These are phyloP conservation scores for Diophrys appendiculata DNA, from an alignment of 73 alveolate species.

Conservation along the genomic window DNA sequence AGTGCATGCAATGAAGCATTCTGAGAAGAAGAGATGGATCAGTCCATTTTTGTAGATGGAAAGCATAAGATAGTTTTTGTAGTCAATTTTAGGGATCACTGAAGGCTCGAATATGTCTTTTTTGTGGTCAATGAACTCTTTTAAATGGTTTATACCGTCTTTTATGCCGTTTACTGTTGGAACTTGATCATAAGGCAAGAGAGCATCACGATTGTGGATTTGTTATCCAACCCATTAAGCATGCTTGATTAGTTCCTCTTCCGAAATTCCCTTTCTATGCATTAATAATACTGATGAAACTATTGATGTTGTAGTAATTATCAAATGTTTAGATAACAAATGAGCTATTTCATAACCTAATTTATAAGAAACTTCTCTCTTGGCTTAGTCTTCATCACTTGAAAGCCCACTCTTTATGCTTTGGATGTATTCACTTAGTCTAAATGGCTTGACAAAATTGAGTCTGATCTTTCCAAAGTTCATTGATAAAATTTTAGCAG, in stretches of 20 bases:
- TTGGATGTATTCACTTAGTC: constrained; percentile 27
- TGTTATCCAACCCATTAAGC: constrained; percentile 17
- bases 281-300: constrained; percentile 78
- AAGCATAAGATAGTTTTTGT: constrained; percentile 80
- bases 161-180: constrained; percentile 33
- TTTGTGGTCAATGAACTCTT: constrained; percentile 49
- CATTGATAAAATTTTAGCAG: constrained; percentile 66
- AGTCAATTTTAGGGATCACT: constrained; percentile 73
- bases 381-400: constrained; percentile 5
- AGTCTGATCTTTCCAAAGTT: constrained; percentile 84
- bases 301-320: constrained; percentile 80
- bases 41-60: constrained; percentile 78
- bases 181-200: background rate
- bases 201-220: background rate
- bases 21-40: constrained; percentile 69
- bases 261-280: constrained; percentile 87
- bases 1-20: constrained; percentile 69
- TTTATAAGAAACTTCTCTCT: constrained; percentile 23
- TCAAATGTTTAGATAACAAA: constrained; percentile 33
- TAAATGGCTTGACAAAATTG: constrained; percentile 73
- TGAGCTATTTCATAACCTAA: constrained; percentile 62
- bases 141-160: constrained; percentile 49
- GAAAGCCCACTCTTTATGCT: background rate
- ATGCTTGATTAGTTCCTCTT: constrained; percentile 72
- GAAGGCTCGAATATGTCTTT: constrained; percentile 79